phyloP scores from a whole-genome alignment of 2,329 filamentous ascomycete genomes.

The Cordyceps javanica region DNA sequence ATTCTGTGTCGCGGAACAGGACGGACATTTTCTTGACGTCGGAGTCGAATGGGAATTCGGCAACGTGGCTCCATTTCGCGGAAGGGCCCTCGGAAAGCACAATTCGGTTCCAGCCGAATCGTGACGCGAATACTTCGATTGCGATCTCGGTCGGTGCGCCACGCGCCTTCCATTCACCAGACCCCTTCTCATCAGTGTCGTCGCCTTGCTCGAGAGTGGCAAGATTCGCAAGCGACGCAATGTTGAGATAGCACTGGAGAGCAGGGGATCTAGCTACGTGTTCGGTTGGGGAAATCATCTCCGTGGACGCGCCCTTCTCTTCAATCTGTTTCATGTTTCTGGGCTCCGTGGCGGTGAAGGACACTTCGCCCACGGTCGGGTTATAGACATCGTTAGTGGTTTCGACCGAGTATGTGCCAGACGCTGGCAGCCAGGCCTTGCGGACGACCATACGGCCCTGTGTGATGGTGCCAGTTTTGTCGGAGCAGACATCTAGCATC shows the following conservation, averaged over 20 bases:
- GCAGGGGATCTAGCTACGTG: constrained; percentile 28
- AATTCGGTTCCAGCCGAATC: constrained; percentile 40
- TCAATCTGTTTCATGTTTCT: constrained; percentile 7
- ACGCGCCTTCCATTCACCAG: constrained; percentile 33
- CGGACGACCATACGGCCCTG: constrained; percentile 25
- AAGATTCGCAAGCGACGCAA: constrained; percentile 55
- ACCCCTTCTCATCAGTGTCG: constrained; percentile 18
- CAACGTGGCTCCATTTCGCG: constrained; percentile 33
- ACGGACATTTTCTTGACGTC: constrained; percentile 55
- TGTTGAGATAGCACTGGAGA: constrained; percentile 47
- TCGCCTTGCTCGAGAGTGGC: constrained; percentile 47
- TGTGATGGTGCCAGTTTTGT: constrained; percentile 30
- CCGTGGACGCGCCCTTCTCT: constrained; percentile 13
- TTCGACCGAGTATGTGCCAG: constrained; percentile 28
- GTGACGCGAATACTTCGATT: constrained; percentile 50
- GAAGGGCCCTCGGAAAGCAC: constrained; percentile 20
- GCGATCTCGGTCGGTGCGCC: constrained; percentile 52
- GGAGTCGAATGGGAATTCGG: constrained; percentile 53
- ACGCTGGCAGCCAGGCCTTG: constrained; percentile 26
- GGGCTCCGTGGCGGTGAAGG: constrained; percentile 15
- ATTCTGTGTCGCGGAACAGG: constrained; percentile 33
- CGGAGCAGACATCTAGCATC: constrained; percentile 23
- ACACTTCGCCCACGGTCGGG: constrained; percentile 20
- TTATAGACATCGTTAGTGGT: constrained; percentile 25
- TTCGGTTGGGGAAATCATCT: constrained; percentile 29